These are phyloP conservation scores for Puccinia coronata DNA, from an alignment of 1,284 basidiomycete species.

Conservation along the genomic window DNA sequence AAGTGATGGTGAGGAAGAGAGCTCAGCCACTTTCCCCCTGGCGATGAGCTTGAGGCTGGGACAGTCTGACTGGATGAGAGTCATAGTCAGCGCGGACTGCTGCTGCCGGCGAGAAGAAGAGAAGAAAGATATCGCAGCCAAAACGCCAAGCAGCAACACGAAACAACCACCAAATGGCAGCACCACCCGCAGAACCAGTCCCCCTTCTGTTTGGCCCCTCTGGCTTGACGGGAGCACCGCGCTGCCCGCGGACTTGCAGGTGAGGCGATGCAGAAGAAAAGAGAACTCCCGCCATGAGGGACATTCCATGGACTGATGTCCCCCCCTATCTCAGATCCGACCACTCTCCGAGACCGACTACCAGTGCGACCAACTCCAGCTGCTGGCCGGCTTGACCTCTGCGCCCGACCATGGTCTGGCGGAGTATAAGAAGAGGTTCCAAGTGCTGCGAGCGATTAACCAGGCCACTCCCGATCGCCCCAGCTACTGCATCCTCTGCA, in stretches of 20 bases:
- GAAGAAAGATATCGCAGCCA: too few relatives aligned
- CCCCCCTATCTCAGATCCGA: constrained; percentile 13
- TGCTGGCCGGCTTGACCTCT: constrained; percentile 30
- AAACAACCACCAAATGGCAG: background rate
- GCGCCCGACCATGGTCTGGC: constrained; percentile 25
- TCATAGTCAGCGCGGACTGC: too few relatives aligned
- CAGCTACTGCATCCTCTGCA: constrained; percentile 40
- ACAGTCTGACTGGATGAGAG: constrained; percentile 56
- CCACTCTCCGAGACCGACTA: constrained; percentile 44
- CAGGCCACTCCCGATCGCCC: background rate
- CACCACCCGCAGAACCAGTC: constrained; percentile 7
- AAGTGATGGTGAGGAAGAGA: too few relatives aligned
- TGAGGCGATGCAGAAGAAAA: background rate
- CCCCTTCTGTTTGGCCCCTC: constrained; percentile 1
- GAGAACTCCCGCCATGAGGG: too few relatives aligned
- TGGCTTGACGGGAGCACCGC: background rate
- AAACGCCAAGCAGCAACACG: too few relatives aligned
- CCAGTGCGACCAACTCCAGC: constrained; percentile 30
- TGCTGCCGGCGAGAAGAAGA: too few relatives aligned
- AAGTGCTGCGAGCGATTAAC: constrained; percentile 24
- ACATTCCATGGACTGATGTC: too few relatives aligned
- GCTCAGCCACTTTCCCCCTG: constrained; percentile 73
- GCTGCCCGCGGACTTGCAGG: constrained; percentile 14
- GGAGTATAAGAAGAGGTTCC: constrained; percentile 37
- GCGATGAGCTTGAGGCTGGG: constrained; percentile 69